Conservation (phyloP, 2,329 filamentous ascomycete species). For the Lasiodiplodia hormozganensis region DNA sequence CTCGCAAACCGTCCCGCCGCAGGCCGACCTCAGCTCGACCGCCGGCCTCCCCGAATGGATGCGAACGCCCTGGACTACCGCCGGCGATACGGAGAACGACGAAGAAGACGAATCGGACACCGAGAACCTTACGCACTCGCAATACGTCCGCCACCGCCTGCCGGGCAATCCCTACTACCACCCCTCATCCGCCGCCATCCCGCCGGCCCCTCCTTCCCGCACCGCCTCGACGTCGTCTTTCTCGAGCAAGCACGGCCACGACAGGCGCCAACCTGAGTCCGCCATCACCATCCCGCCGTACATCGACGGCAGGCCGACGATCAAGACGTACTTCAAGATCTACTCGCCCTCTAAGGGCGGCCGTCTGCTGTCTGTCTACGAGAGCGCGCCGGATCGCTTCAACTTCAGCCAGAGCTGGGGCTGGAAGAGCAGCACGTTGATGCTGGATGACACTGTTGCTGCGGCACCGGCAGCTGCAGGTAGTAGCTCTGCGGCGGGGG, state of each 20-base stretch:
- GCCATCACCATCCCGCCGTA: conserved; percentile 55
- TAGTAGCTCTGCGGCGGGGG: conserved; percentile 22
- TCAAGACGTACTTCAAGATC: conserved; percentile 68
- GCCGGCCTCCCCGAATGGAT: conserved; percentile 20
- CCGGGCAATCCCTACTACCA: conserved; percentile 10
- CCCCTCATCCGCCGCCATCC: background rate
- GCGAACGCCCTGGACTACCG: conserved; percentile 1
- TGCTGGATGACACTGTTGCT: conserved; percentile 54
- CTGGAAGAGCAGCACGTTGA: conserved; percentile 66
- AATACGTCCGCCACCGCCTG: conserved; percentile 6
- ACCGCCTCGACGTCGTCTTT: background rate
- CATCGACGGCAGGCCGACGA: conserved; percentile 62
- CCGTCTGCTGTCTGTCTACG: conserved; percentile 64
- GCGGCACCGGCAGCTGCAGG: conserved; percentile 35
- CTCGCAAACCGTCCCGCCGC: background rate
- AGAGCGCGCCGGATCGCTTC: conserved; percentile 64
- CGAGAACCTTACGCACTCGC: background rate
- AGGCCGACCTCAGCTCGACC: background rate
- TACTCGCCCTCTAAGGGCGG: conserved; percentile 66
- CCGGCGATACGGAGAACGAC: background rate
- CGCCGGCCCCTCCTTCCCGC: background rate
- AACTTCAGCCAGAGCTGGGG: conserved; percentile 68
- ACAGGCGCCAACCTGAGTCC: background rate
- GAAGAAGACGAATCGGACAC: background rate
- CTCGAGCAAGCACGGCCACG: conserved; percentile 15